Base-by-base conservation (phyloP, 176 grass and related monocot species). In the Canna indica region DNA sequence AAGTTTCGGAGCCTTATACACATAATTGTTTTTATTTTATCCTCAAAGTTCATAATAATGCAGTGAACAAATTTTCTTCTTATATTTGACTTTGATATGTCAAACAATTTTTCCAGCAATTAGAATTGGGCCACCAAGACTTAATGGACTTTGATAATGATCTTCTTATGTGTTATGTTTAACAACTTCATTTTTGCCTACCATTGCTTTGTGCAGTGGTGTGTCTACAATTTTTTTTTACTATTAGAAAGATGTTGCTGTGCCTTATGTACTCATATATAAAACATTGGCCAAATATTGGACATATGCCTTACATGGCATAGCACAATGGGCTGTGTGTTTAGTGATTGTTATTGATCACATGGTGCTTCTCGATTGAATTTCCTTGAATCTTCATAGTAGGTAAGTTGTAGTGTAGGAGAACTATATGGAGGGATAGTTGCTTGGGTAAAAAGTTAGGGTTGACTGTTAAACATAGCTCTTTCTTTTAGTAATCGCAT, bases 1-100 rank as follows among this genome's bases (percentile, higher is more conserved):
- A 35, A 48, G 75, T 60, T 62, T 81, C 69, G 36, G 47, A 64
- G 38, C 36, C 70, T 73, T 58, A n/a, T n/a, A n/a, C n/a, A n/a
- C n/a, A n/a, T n/a, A n/a, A n/a, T n/a, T n/a, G n/a, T n/a, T n/a
- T n/a, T 72, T 38, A 24, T 27, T 72, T 82, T 69, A 45, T 63
- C 24, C 8, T 20, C 7, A 56, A 20, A 24, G 24, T 5, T 56
- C 18, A 56, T 25, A 56, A 24, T 24, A 68, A 41, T 73, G 70
- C 30, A 59, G 73, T 80, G 53, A 58, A 42, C 62, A 59, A 74
- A 44, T 54, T 54, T 3, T 8, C 50, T n/a, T 54, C 50, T 18
- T 54, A n/a, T 54, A 54, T n/a, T 20, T 17, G 50, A 54, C 7
- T 44, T 44, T 11, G 13, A 10, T 11, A 54, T 54, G 22, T 0